phyloP scores from a whole-genome alignment of 2,329 filamentous ascomycete genomes.

The Alternaria alternata region DNA sequence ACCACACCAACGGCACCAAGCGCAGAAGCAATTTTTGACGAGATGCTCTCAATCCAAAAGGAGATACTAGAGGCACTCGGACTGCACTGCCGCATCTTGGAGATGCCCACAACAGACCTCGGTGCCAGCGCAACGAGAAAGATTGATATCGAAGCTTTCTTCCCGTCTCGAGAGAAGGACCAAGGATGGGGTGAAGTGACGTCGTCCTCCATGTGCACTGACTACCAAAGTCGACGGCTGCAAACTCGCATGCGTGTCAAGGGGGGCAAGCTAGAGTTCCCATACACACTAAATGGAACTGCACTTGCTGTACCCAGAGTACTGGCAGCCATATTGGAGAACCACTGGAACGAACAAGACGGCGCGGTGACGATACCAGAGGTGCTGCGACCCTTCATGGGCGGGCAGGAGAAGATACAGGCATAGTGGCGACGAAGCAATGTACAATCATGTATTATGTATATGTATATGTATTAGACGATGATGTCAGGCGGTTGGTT shows the following conservation, averaged over 20 bases:
- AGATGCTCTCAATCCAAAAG: constrained; percentile 86
- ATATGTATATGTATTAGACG: not conserved
- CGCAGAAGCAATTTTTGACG: constrained; percentile 73
- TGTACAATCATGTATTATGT: not conserved
- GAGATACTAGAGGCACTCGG: constrained; percentile 81
- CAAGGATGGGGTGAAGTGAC: constrained; percentile 94
- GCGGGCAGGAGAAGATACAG: constrained; percentile 52
- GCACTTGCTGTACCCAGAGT: constrained; percentile 91
- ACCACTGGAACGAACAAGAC: constrained; percentile 79
- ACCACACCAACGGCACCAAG: constrained; percentile 43
- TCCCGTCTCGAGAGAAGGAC: constrained; percentile 77
- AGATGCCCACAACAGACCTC: constrained; percentile 90
- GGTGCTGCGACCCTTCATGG: constrained; percentile 85
- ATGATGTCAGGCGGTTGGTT: constrained; percentile 6
- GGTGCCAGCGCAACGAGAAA: constrained; percentile 89
- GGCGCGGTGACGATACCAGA: constrained; percentile 77
- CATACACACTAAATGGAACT: constrained; percentile 93
- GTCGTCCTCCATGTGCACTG: constrained; percentile 87
- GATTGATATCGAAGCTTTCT: constrained; percentile 91
- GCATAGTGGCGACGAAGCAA: constrained; percentile 22
- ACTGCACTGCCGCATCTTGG: constrained; percentile 85
- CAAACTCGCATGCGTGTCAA: constrained; percentile 73
- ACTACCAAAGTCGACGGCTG: constrained; percentile 88
- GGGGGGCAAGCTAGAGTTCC: constrained; percentile 69
- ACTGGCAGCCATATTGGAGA: constrained; percentile 87